Evolutionary conservation across 371 early-diverging fungal genomes (phyloP).

Genomic region (Encephalitozoon hellem): DNA sequence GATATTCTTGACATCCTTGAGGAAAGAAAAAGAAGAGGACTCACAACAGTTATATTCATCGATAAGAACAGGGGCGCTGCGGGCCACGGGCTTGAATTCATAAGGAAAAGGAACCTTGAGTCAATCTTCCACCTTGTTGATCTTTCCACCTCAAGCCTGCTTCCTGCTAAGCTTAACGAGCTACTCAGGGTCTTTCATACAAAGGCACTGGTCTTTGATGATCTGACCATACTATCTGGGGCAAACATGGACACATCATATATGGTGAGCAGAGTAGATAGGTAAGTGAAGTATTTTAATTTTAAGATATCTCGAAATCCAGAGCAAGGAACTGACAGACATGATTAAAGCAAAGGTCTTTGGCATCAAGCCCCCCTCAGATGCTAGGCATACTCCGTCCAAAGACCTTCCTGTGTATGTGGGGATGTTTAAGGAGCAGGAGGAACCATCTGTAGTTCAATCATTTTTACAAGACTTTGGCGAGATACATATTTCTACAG

Average conservation of each 20-base stretch:
- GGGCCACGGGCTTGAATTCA: neutral
- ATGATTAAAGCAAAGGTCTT: neutral
- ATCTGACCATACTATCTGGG: slow-evolving; percentile 37
- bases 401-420: neutral
- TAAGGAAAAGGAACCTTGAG: neutral
- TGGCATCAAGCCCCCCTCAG: neutral
- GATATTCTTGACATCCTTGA: slow-evolving; percentile 7
- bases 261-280: slow-evolving; percentile 45
- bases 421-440: neutral
- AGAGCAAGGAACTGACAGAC: neutral
- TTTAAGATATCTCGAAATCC: slow-evolving; percentile 21
- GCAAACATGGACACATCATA: slow-evolving; percentile 49
- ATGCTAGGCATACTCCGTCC: neutral
- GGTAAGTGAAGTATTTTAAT: slow-evolving; percentile 15
- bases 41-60: slow-evolving; percentile 7
- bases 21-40: neutral
- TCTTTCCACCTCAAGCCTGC: neutral
- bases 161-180: slow-evolving; percentile 32
- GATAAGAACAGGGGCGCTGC: slow-evolving; percentile 25
- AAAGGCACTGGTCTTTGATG: slow-evolving; percentile 49
- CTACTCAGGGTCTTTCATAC: slow-evolving; percentile 38
- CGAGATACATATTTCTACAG: slow-evolving; percentile 33
- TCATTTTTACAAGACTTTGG: slow-evolving; percentile 16
- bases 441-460: slow-evolving; percentile 22
- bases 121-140: slow-evolving; percentile 6